Evolutionary conservation across 768 basidiomycete species (phyloP).

Genomic region (Cystobasidium onofrii): DNA sequence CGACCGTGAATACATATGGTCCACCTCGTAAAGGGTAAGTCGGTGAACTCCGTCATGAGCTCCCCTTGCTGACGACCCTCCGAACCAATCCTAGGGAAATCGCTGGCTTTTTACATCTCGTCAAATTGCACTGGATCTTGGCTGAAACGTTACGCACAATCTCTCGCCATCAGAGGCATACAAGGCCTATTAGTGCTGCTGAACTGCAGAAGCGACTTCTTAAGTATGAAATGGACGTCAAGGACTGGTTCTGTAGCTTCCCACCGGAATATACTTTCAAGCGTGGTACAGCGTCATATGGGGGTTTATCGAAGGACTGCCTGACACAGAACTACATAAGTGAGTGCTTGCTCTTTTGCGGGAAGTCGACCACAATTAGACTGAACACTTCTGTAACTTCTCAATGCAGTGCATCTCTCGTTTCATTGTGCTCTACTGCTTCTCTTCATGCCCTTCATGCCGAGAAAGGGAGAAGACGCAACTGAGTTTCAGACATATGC

Average conservation of each 20-base stretch:
- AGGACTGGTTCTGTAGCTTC: conserved; percentile 10
- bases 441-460: conserved; percentile 26
- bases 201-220: background rate
- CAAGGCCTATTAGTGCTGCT: background rate
- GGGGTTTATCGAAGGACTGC: background rate
- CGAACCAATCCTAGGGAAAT: too few species aligned
- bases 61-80: background rate
- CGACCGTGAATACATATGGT: background rate
- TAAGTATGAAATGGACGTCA: background rate
- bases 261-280: background rate
- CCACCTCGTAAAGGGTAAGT: conserved; percentile 2
- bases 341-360: background rate
- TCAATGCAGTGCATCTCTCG: background rate
- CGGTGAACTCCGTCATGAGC: background rate
- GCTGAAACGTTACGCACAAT: conserved; percentile 4
- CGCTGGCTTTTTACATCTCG: conserved; percentile 9
- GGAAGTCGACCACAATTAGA: too few species aligned
- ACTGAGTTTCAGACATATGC: conserved; percentile 19
- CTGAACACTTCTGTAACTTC: too few species aligned
- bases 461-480: background rate
- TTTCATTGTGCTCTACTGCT: conserved; percentile 2
- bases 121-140: conserved; percentile 13
- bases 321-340: background rate
- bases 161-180: background rate
- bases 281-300: background rate